Conservation (phyloP, 352 stramenopile species). For the Pythium monospermum region DNA sequence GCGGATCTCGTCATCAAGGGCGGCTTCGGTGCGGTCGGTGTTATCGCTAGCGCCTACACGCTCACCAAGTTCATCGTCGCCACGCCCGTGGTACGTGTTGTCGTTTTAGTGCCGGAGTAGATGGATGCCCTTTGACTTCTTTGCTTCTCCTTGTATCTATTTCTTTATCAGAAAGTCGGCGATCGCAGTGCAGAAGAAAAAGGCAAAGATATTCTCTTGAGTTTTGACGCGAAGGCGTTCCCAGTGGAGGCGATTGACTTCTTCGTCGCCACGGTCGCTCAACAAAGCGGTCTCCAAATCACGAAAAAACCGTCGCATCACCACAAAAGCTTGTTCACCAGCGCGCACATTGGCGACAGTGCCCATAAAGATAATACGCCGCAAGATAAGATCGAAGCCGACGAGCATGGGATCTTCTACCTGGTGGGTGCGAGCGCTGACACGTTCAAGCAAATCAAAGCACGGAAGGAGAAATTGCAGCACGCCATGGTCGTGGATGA, state of each 20-base stretch:
- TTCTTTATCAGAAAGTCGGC: conserved; percentile 44
- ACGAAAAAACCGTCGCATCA: conserved; percentile 37
- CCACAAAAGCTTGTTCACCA: conserved; percentile 12
- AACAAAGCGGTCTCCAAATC: conserved; percentile 59
- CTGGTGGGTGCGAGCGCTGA: conserved; percentile 46
- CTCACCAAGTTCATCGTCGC: conserved; percentile 79
- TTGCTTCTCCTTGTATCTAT: not conserved
- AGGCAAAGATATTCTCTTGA: conserved; percentile 68
- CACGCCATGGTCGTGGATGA: conserved; percentile 42
- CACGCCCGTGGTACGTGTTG: conserved; percentile 56
- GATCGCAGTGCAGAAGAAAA: conserved; percentile 45
- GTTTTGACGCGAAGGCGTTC: conserved; percentile 62
- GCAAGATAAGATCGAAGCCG: not conserved
- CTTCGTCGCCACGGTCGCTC: conserved; percentile 58
- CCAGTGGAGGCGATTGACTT: conserved; percentile 43
- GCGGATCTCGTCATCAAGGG: conserved; percentile 63
- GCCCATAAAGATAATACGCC: not conserved
- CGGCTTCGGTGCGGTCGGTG: conserved; percentile 60
- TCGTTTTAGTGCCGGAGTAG: no score
- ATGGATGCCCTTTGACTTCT: no score
- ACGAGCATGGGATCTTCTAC: conserved; percentile 39
- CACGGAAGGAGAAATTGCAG: conserved; percentile 44
- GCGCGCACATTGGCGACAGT: not conserved
- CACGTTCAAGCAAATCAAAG: conserved; percentile 54
- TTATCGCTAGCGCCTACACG: conserved; percentile 67